Base-by-base conservation (phyloP, 176 grass and related monocot genomes). In the Pontederia crassipes region DNA sequence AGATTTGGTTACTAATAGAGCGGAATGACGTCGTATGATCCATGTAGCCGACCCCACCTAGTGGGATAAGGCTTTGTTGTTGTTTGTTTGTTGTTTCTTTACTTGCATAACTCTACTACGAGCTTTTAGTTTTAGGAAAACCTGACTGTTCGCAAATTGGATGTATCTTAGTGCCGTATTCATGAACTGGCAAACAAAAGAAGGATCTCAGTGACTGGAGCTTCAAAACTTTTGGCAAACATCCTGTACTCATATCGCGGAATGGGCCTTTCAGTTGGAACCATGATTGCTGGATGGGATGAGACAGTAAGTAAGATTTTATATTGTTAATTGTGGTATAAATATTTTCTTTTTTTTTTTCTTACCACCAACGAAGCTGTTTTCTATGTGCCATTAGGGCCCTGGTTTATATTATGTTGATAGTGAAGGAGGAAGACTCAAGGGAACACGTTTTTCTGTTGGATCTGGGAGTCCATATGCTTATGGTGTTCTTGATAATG, bases 221-320 rank as follows among this genome's bases (percentile, higher is more conserved):
- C 83, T 60, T 96, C 92, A 54, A 96, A 96, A 53, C 61, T 85
- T 16, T 78, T 96, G 64, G 83, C 92, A 35, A 97, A 97, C 62
- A 88, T 88, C 66, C 87, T 97, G 13, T 97, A 80, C 52, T 97
- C 87, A 2, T 90, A 90, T 46, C 84, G 83, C 12, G 81, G 92
- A 45, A 97, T 88, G 92, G 92, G 92, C 16, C 78, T 91, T 8
- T 97, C 87, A 10, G 87, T 91, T 7, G 92, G 87, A 66, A 97
- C 92, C 69, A 97, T 97, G 87, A 97, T 90, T 80, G 92, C 83
- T 76, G 87, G 92, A 78, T 97, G 84, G 84, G 93, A 97, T 71
- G 87, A 97, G 74, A 97, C 78, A 74, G 93, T 97, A 46, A 5
- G 0, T 46, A 46, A 17, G 11, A 45, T 62, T 45, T 46, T 73